These are phyloP conservation scores for Marsdenia floribunda DNA, from an alignment of 257 asterid species.

Conservation along the genomic window DNA sequence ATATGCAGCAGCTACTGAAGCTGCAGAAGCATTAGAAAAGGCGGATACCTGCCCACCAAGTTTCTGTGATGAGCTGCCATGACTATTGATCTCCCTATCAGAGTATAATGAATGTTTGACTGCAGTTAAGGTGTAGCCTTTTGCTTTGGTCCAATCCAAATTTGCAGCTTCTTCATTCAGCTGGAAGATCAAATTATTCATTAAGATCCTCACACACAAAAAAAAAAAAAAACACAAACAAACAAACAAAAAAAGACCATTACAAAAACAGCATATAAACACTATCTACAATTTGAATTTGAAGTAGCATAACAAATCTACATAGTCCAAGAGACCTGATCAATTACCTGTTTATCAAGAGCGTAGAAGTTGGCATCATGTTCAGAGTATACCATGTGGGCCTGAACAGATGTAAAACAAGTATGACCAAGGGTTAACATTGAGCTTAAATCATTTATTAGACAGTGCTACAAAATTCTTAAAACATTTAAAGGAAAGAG, in stretches of 20 bases:
- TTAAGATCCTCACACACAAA: constrained; percentile 17
- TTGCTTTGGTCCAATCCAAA: constrained; percentile 88
- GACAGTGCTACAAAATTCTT: not conserved
- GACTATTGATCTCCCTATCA: constrained; percentile 43
- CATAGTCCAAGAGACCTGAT: constrained; percentile 3
- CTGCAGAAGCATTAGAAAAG: constrained; percentile 58
- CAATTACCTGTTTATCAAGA: constrained; percentile 65
- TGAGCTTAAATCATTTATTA: not conserved
- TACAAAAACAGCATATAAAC: not conserved
- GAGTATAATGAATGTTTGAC: constrained; percentile 23
- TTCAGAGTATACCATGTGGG: constrained; percentile 87
- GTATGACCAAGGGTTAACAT: not conserved
- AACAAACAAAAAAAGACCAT: no score
- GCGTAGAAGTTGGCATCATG: constrained; percentile 76
- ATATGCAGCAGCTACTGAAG: constrained; percentile 82
- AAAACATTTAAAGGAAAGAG: not conserved
- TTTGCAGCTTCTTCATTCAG: constrained; percentile 74
- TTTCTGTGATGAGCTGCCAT: constrained; percentile 39
- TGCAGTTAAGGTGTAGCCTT: constrained; percentile 58
- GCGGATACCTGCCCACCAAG: constrained; percentile 61
- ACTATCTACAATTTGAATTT: not conserved
- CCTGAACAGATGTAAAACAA: constrained; percentile 39
- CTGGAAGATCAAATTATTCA: constrained; percentile 35
- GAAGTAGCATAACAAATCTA: not conserved
- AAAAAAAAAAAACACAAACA: no score